These are phyloP conservation scores for Puccinia brachypodii DNA, from an alignment of 1,284 basidiomycete species.

Conservation along the genomic window DNA sequence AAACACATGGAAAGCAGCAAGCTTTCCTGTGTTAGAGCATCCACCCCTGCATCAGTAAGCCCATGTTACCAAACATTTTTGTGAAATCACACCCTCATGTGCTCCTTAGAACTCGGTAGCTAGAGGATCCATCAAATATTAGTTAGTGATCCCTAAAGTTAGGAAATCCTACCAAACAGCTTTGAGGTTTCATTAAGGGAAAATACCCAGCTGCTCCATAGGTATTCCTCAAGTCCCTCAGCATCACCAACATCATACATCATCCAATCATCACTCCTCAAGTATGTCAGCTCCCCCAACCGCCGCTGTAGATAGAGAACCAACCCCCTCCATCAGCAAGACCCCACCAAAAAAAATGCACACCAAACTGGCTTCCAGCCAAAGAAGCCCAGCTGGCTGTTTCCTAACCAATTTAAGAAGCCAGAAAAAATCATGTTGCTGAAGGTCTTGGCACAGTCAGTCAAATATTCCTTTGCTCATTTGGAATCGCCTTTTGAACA, in stretches of 20 bases:
- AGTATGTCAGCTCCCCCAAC: not conserved
- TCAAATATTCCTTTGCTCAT: no score
- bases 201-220: not conserved
- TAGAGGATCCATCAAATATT: not conserved
- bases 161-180: not conserved
- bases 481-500: not conserved
- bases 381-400: not conserved
- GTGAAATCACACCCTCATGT: not conserved
- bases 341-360: not conserved
- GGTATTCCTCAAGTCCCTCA: not conserved
- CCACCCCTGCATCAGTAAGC: no score
- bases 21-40: no score
- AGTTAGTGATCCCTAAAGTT: no score
- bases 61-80: not conserved
- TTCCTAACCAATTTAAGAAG: no score
- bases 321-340: not conserved
- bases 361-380: slow-evolving; percentile 2
- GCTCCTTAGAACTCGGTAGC: not conserved
- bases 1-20: no score
- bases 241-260: not conserved
- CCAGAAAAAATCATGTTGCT: no score
- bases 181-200: not conserved
- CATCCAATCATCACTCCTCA: not conserved
- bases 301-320: not conserved
- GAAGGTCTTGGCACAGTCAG: no score